These are phyloP conservation scores for Claviceps fusiformis DNA, from an alignment of 2,329 filamentous ascomycete genomes.

Conservation along the genomic window DNA sequence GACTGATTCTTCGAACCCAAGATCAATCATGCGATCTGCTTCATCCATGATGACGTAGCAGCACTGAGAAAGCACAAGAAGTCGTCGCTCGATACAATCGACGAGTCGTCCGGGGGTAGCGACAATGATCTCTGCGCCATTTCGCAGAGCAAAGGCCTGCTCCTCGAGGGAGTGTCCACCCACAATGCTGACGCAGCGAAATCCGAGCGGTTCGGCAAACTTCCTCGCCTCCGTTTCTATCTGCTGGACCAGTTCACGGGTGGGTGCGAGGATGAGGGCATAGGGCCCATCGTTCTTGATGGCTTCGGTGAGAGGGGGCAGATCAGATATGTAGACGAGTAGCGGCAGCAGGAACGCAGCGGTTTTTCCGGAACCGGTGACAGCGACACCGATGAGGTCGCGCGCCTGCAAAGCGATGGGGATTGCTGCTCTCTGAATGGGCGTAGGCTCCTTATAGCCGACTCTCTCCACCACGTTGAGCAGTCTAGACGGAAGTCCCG, in stretches of 20 bases:
- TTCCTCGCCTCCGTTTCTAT: conserved; percentile 91
- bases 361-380: conserved; percentile 97
- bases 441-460: conserved; percentile 81
- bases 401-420: conserved; percentile 85
- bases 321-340: conserved; percentile 83
- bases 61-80: conserved; percentile 88
- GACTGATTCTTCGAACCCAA: conserved; percentile 93
- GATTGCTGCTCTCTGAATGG: conserved; percentile 88
- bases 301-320: conserved; percentile 70
- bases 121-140: conserved; percentile 94
- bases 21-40: conserved; percentile 96
- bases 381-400: conserved; percentile 95
- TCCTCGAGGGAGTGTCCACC: conserved; percentile 93
- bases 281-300: conserved; percentile 94
- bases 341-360: conserved; percentile 87
- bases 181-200: conserved; percentile 93
- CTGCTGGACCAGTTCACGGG: conserved; percentile 92
- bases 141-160: conserved; percentile 76
- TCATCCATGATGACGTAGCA: conserved; percentile 99
- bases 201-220: conserved; percentile 80
- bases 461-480: conserved; percentile 72
- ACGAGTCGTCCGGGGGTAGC: conserved; percentile 96
- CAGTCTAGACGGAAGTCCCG: conserved; percentile 60
- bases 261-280: conserved; percentile 91
- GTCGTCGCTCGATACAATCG: conserved; percentile 87